Base-by-base conservation (phyloP, 1,284 basidiomycete genomes). In the Ustilago hordei region DNA sequence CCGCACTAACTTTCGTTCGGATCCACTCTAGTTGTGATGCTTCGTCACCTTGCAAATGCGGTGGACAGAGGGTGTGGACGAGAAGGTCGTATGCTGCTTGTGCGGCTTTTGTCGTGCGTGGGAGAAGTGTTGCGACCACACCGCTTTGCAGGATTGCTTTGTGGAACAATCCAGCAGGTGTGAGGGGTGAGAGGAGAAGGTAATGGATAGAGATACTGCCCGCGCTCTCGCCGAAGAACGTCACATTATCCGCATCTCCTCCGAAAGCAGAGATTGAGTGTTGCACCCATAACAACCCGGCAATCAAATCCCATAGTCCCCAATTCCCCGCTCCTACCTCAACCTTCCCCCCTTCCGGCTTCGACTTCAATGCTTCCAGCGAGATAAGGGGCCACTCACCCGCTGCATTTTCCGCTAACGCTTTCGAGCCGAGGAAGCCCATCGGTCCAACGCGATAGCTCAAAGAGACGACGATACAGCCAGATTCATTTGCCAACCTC, bases 231-330 rank as follows among this genome's bases (percentile, higher is more conserved):
- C 83, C 83, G 28, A 81, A 83, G 1, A 71, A 66, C 4, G 81
- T 83, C 47, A 85, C 75, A 86, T 91, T 91, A 45, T 82, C 73
- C 17, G 89, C 88, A 82, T 92, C 90, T 0, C 92, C 92, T 3
- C 91, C 91, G 78, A 93, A 92, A 0, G 86, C 86, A 0, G 86
- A 87, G 36, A 92, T 89, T 69, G 92, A 91, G 12, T 90, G 81
- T 67, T 91, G 89, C 3, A 92, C 79, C 85, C 91, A 93, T 17
- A 85, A 74, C 2, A 92, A 85, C 0, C 90, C 15, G 41, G 88
- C 86, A 2, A 89, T 85, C 76, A 92, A 90, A 83, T 92, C 91
- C 38, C 87, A 86, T 77, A 92, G 89, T 0, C 91, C 91, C 9
- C 88, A 90, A 74, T 92, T 91, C 61, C 78, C 78, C 1, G 75